A percentile compares a stretch with the other conserved stretches of the same genome.
Conservation (phyloP, 2,329 filamentous ascomycete genomes). For the Penicillium sp. region DNA sequence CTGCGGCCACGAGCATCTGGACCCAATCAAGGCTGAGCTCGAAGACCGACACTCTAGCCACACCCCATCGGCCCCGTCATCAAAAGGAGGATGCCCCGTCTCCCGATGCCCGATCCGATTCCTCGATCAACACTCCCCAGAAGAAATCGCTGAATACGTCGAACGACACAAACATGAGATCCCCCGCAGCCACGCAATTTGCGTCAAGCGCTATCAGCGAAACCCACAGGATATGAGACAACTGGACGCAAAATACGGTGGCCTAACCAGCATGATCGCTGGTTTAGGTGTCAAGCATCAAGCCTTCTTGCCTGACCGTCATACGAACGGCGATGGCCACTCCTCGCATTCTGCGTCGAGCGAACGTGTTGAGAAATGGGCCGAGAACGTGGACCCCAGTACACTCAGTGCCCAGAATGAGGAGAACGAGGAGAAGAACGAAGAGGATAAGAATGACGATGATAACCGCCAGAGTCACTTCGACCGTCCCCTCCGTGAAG, state of each 20-base stretch:
- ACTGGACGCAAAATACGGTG: conserved; percentile 91
- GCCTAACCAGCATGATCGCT: conserved; percentile 90
- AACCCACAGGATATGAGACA: conserved; percentile 82
- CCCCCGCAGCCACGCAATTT: conserved; percentile 89
- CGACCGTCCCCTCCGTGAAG: conserved; percentile 79
- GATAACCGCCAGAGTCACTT: conserved; percentile 72
- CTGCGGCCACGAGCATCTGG: conserved; percentile 58
- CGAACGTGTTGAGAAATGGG: conserved; percentile 82
- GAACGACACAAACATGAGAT: conserved; percentile 95
- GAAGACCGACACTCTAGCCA: conserved; percentile 48
- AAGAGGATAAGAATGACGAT: conserved; percentile 47
- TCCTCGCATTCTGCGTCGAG: conserved; percentile 51
- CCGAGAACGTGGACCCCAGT: conserved; percentile 67
- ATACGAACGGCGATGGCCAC: conserved; percentile 30
- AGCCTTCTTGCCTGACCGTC: conserved; percentile 69
- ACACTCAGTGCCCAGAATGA: conserved; percentile 39
- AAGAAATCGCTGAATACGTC: conserved; percentile 91
- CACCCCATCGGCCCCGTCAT: conserved; percentile 41
- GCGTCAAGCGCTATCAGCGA: conserved; percentile 83
- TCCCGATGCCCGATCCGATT: conserved; percentile 89
- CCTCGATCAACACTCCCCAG: conserved; percentile 85
- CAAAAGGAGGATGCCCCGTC: conserved; percentile 63
- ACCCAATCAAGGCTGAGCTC: conserved; percentile 53
- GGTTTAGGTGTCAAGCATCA: conserved; percentile 85
- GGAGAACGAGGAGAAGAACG: conserved; percentile 26